Conservation (phyloP, 768 basidiomycete genomes). For the Hygrocybe coccinea region DNA sequence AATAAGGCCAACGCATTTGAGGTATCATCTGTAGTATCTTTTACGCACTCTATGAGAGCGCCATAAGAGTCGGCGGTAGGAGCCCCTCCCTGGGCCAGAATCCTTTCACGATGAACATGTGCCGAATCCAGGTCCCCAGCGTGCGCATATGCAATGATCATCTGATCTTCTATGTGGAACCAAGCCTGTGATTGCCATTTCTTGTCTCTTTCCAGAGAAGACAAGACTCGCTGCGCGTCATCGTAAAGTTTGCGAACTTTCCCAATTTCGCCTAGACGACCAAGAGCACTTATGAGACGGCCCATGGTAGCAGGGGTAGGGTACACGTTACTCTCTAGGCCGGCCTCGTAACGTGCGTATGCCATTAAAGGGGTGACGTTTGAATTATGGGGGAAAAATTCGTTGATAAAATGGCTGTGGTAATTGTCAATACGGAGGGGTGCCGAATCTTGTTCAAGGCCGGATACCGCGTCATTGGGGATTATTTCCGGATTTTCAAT, state of each 20-base stretch:
- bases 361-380: constrained; percentile 31
- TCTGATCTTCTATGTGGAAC: constrained; percentile 79
- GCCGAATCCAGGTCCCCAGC: constrained; percentile 75
- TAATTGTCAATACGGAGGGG: constrained; percentile 6
- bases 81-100: constrained; percentile 69
- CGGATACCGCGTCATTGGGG: not conserved
- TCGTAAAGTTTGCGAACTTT: constrained; percentile 65
- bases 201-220: constrained; percentile 39
- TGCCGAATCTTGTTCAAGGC: not conserved
- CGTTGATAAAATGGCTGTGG: constrained; percentile 11
- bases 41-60: constrained; percentile 77
- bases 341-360: constrained; percentile 46
- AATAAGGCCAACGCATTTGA: constrained; percentile 81
- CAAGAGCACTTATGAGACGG: constrained; percentile 62
- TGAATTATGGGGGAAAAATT: constrained; percentile 8
- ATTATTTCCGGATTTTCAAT: not conserved
- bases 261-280: constrained; percentile 54
- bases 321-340: constrained; percentile 40
- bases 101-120: constrained; percentile 71
- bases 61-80: constrained; percentile 91
- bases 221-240: constrained; percentile 58
- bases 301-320: constrained; percentile 52
- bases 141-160: constrained; percentile 84
- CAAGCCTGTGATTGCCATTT: constrained; percentile 55
- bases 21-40: constrained; percentile 95